These are phyloP conservation scores for Trametes punicea DNA, from an alignment of 768 basidiomycete species.

Conservation along the genomic window DNA sequence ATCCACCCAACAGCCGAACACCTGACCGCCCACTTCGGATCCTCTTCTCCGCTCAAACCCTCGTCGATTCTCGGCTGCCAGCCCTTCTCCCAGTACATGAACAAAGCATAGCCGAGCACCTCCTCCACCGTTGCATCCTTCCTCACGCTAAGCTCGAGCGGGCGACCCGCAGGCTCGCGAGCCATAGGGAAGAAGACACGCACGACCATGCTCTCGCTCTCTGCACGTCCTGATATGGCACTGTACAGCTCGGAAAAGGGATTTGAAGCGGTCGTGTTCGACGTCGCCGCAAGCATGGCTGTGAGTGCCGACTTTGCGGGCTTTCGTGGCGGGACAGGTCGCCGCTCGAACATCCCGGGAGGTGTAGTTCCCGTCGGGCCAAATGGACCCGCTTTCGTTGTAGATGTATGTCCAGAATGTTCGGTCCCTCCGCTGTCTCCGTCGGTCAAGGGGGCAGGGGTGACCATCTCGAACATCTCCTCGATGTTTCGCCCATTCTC, in stretches of 20 bases:
- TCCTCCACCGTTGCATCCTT: slow-evolving; percentile 93
- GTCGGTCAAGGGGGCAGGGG: slow-evolving; percentile 29
- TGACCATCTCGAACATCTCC: slow-evolving; percentile 54
- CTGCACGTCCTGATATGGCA: slow-evolving; percentile 73
- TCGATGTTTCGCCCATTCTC: slow-evolving; percentile 31
- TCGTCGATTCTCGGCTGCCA: slow-evolving; percentile 78
- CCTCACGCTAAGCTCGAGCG: slow-evolving; percentile 72
- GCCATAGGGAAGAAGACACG: slow-evolving; percentile 87
- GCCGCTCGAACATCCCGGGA: slow-evolving; percentile 46
- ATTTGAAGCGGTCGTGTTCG: slow-evolving; percentile 60
- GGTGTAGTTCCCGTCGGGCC: background rate
- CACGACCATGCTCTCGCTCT: slow-evolving; percentile 57
- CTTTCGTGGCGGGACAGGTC: slow-evolving; percentile 41
- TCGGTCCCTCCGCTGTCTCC: slow-evolving; percentile 13
- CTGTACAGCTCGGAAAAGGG: slow-evolving; percentile 89
- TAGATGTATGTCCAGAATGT: slow-evolving; percentile 19
- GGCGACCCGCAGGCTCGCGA: slow-evolving; percentile 51
- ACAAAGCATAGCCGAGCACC: slow-evolving; percentile 89
- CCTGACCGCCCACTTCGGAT: slow-evolving; percentile 53
- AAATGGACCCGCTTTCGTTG: slow-evolving; percentile 7
- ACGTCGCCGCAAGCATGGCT: slow-evolving; percentile 67
- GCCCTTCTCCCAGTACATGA: slow-evolving; percentile 90
- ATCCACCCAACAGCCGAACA: slow-evolving; percentile 88
- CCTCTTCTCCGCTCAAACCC: slow-evolving; percentile 54
- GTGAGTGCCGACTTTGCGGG: slow-evolving; percentile 64